Percentiles rank a stretch among this genome's conserved stretches.
Evolutionary conservation across 495 filamentous ascomycete species (phyloP).

Genomic region (Saxispiralis lemnorum): DNA sequence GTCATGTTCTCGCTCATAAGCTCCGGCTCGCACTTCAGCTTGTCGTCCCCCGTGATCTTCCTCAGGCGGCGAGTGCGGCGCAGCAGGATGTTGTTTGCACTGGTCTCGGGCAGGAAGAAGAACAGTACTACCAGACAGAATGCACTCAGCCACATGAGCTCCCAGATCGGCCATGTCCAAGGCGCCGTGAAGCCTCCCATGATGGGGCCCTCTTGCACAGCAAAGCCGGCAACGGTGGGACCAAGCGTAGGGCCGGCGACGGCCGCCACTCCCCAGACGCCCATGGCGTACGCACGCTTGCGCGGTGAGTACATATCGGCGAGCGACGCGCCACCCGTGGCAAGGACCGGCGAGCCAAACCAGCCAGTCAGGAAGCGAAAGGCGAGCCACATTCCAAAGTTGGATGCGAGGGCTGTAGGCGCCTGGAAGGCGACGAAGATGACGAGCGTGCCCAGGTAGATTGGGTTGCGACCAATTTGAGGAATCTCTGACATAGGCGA

Average conservation of each 20-base stretch:
- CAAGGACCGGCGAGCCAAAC: slow-evolving; percentile 34
- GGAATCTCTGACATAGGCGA: slow-evolving; percentile 36
- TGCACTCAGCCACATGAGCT: slow-evolving; percentile 23
- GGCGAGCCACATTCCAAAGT: slow-evolving; percentile 35
- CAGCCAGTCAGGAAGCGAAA: slow-evolving; percentile 39
- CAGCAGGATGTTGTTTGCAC: slow-evolving; percentile 24
- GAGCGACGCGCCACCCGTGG: slow-evolving; percentile 38
- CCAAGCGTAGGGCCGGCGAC: slow-evolving; percentile 30
- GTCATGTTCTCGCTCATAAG: slow-evolving; percentile 22
- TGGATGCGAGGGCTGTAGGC: slow-evolving; percentile 28
- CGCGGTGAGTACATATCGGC: slow-evolving; percentile 20
- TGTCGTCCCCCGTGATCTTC: slow-evolving; percentile 22
- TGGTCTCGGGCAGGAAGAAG: slow-evolving; percentile 27
- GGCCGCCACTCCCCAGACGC: slow-evolving; percentile 21
- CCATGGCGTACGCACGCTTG: slow-evolving; percentile 23
- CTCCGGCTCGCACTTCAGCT: slow-evolving; percentile 23
- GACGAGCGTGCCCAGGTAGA: slow-evolving; percentile 31
- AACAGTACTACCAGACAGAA: slow-evolving; percentile 25
- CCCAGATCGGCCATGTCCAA: slow-evolving; percentile 28
- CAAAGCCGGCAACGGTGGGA: slow-evolving; percentile 29
- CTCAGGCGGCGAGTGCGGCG: slow-evolving; percentile 23
- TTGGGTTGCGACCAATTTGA: slow-evolving; percentile 31
- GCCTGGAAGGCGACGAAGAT: slow-evolving; percentile 37
- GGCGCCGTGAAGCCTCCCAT: slow-evolving; percentile 15
- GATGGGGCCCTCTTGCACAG: slow-evolving; percentile 16